phyloP scores from a whole-genome alignment of 257 asterid genomes.

The Paraleonurus japonicus region DNA sequence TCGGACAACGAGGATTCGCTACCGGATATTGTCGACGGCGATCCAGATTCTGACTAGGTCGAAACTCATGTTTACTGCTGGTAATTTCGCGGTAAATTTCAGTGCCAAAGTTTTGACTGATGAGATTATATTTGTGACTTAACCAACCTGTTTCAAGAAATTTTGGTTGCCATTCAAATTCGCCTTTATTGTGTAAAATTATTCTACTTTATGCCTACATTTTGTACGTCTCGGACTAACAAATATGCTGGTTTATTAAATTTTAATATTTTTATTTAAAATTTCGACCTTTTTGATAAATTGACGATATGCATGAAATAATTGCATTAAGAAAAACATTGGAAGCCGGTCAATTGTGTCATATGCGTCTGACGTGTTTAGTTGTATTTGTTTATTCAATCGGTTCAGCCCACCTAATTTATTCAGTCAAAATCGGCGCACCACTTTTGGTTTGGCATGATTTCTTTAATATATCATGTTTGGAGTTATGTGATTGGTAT shows the following conservation, averaged over 20 bases:
- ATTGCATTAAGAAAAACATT: background rate
- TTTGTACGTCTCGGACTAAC: background rate
- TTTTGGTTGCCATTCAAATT: background rate
- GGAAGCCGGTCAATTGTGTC: background rate
- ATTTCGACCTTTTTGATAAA: background rate
- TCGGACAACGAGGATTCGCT: constrained; percentile 45
- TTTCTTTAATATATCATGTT: background rate
- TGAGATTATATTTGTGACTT: background rate
- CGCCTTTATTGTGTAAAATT: background rate
- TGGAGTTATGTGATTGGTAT: background rate
- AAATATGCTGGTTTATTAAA: background rate
- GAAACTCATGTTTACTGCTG: background rate
- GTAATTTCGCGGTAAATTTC: background rate
- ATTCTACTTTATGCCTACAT: background rate
- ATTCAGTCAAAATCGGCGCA: background rate
- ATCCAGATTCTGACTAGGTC: constrained; percentile 67
- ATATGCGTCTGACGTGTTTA: background rate
- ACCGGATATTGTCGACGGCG: constrained; percentile 75
- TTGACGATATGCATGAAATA: background rate
- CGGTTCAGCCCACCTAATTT: background rate
- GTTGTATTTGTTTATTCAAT: background rate
- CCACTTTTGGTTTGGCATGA: background rate
- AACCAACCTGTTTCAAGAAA: background rate
- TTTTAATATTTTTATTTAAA: background rate
- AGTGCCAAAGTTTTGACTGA: constrained; percentile 19